Percentiles rank a stretch among this genome's conserved stretches.
phyloP scores from a whole-genome alignment of 768 basidiomycete species.

The Lactifluus volemus region DNA sequence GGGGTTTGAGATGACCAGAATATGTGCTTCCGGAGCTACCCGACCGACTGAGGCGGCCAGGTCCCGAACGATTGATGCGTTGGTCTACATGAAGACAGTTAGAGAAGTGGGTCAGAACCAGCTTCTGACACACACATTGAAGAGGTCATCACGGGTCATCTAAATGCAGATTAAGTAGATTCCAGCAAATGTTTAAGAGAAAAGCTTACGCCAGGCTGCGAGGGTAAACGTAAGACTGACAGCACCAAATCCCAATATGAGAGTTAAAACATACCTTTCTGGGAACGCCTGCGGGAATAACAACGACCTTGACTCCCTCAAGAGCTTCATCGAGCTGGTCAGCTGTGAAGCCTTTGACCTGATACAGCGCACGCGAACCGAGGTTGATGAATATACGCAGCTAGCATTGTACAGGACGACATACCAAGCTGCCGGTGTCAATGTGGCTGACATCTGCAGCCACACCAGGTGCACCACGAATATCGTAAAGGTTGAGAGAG shows the following conservation, averaged over 20 bases:
- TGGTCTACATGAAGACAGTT: slow-evolving; percentile 48
- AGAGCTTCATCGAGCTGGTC: slow-evolving; percentile 88
- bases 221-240: slow-evolving; percentile 25
- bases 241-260: neutral
- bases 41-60: slow-evolving; percentile 84
- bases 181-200: slow-evolving; percentile 21
- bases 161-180: slow-evolving; percentile 25
- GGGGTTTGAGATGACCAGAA: slow-evolving; percentile 98
- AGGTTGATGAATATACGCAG: neutral
- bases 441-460: slow-evolving; percentile 96
- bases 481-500: slow-evolving; percentile 84
- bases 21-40: slow-evolving; percentile 81
- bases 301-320: slow-evolving; percentile 83
- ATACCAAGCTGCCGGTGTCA: slow-evolving; percentile 73
- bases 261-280: slow-evolving; percentile 63
- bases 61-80: slow-evolving; percentile 96
- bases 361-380: neutral
- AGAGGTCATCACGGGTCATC: slow-evolving; percentile 97
- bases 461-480: slow-evolving; percentile 92
- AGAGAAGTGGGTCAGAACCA: neutral
- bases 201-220: slow-evolving; percentile 72
- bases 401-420: slow-evolving; percentile 22
- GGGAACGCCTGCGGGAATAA: slow-evolving; percentile 98
- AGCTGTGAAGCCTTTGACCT: slow-evolving; percentile 76
- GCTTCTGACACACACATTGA: slow-evolving; percentile 61